phyloP scores from a whole-genome alignment of 306 rosid species.

The Mucuna pruriens region DNA sequence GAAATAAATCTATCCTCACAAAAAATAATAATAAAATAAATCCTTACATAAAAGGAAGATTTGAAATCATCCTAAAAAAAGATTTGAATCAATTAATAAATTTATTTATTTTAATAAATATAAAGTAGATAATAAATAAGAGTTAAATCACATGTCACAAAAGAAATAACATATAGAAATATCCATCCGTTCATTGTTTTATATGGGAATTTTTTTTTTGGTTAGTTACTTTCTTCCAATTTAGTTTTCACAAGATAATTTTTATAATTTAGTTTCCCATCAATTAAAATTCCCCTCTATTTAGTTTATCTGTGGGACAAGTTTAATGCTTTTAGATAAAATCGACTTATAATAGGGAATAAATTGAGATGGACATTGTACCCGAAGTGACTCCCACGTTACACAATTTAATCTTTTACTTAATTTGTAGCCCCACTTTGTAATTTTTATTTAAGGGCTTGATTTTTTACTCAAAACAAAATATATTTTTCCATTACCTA shows the following conservation, averaged over 20 bases:
- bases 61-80: too few species aligned
- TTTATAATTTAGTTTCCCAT: too few species aligned
- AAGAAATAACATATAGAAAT: background rate
- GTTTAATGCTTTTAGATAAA: too few species aligned
- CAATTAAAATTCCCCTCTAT: too few species aligned
- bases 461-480: background rate
- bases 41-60: background rate
- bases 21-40: too few species aligned
- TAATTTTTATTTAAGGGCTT: background rate
- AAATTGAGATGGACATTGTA: background rate
- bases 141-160: background rate
- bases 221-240: background rate
- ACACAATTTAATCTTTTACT: background rate
- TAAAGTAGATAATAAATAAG: background rate
- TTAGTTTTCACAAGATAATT: too few species aligned
- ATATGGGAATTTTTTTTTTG: background rate
- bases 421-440: too few species aligned
- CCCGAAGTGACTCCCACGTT: background rate
- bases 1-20: background rate
- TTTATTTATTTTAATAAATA: background rate
- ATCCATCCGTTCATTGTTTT: background rate
- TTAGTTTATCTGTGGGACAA: too few species aligned
- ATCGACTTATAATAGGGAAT: background rate
- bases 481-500: slow-evolving; percentile 15
- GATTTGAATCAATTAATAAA: too few species aligned